Base-by-base conservation (phyloP, 129 eudicot species). In the Silybum marianum region DNA sequence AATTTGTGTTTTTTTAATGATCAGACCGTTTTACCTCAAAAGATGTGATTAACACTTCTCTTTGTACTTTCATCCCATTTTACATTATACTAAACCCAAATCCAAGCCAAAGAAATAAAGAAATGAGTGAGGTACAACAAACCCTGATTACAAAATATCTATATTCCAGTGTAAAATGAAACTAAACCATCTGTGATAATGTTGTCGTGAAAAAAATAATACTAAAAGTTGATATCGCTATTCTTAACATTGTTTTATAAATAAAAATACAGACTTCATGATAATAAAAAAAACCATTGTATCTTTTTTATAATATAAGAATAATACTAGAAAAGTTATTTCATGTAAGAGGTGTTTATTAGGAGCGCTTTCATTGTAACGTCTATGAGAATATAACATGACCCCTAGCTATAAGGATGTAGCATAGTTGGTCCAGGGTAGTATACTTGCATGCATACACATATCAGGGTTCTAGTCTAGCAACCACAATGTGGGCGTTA, bases 21-120 rank as follows among this genome's bases (percentile, higher is more conserved):
- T 22, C 4, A 10, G 69, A 6, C 21, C 14, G 5, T 63, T 63
- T 21, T 22, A 5, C 14, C 69, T 21, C 28, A 65, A 65, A 65
- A 65, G 28, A 65, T 65, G 66, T 58, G 69, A 65, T 65, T 65
- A 21, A 19, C 28, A 65, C 30, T 65, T 23, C 1, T 65, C 30
- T 65, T 22, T 65, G 69, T 65, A 21, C 69, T 65, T 65, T 65
- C 69, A 58, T n/a, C 23, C 23, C 66, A 58, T 58, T 58, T 58
- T 58, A 58, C 66, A 58, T 58, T 5, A 62, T 62, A 62, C 25
- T n/a, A 8, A 23, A 63, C 25, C 12, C 14, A 22, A 65, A 65
- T 65, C 28, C 30, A 19, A 3, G 69, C 14, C 30, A 65, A 22
- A 2, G 14, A 3, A 65, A 65, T 21, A 65, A 60, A 62, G 66